A percentile compares a stretch with the other conserved stretches of the same genome.
These are phyloP conservation scores for Fusarium sp. DNA, from an alignment of 2,329 filamentous ascomycete genomes.

Conservation along the genomic window DNA sequence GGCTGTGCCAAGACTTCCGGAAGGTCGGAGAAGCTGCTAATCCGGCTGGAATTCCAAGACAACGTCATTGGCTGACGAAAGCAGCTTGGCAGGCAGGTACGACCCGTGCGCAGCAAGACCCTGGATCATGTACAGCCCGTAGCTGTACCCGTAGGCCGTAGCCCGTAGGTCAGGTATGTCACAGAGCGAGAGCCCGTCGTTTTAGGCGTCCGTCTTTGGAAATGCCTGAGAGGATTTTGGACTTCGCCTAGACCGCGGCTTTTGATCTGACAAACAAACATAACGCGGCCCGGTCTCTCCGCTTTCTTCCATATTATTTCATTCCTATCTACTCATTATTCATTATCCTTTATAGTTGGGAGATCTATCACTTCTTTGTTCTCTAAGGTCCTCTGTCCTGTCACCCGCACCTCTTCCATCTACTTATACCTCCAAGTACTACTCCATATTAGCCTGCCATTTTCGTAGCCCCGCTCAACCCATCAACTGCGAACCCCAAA, in stretches of 20 bases:
- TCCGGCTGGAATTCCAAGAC: constrained; percentile 27
- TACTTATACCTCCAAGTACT: constrained; percentile 11
- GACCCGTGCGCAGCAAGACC: constrained; percentile 31
- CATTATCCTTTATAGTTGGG: constrained; percentile 14
- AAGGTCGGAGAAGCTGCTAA: constrained; percentile 25
- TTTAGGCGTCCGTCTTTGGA: constrained; percentile 31
- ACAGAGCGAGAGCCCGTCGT: constrained; percentile 19
- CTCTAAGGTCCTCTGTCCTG: constrained; percentile 1
- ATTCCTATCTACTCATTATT: constrained; percentile 24
- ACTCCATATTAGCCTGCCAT: constrained; percentile 25
- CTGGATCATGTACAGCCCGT: constrained; percentile 19
- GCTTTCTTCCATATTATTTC: constrained; percentile 20
- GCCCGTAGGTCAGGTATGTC: constrained; percentile 8
- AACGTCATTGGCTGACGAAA: constrained; percentile 51
- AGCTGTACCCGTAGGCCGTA: no score
- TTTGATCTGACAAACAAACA: constrained; percentile 22
- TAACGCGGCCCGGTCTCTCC: constrained; percentile 30
- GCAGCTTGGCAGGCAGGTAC: constrained; percentile 30
- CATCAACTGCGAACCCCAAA: constrained; percentile 28
- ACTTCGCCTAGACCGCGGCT: constrained; percentile 22
- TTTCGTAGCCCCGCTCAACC: constrained; percentile 40
- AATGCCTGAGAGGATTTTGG: constrained; percentile 36
- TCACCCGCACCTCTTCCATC: constrained; percentile 2
- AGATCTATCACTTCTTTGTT: constrained; percentile 16
- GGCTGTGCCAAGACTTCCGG: constrained; percentile 37